Evolutionary conservation across 2,329 filamentous ascomycete species (phyloP).

Genomic region (Hypomyces perniciosus): DNA sequence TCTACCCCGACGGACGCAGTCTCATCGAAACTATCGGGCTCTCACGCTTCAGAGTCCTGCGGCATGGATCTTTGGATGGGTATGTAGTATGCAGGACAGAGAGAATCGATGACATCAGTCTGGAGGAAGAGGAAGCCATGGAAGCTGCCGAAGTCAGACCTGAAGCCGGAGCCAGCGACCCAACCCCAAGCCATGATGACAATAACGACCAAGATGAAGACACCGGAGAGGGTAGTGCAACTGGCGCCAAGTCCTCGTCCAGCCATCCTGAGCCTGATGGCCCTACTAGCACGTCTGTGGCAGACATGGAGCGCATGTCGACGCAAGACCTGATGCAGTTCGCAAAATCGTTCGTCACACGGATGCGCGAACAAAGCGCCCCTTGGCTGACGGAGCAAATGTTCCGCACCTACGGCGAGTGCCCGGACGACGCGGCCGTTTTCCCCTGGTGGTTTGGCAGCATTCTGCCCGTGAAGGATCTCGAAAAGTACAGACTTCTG

Average conservation of each 20-base stretch:
- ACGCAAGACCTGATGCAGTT: conserved; percentile 65
- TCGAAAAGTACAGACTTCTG: conserved; percentile 73
- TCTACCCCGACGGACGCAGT: conserved; percentile 73
- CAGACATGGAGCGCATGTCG: conserved; percentile 45
- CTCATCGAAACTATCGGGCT: conserved; percentile 72
- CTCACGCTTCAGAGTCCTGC: conserved; percentile 67
- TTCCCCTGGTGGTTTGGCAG: conserved; percentile 92
- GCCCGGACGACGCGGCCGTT: conserved; percentile 65
- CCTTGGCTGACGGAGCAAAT: conserved; percentile 71
- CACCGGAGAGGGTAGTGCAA: background rate
- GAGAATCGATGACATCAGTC: conserved; percentile 71
- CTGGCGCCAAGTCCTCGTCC: no score
- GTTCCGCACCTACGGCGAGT: conserved; percentile 68
- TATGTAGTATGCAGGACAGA: conserved; percentile 73
- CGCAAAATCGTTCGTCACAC: conserved; percentile 59
- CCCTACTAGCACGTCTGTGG: background rate
- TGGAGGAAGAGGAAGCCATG: conserved; percentile 71
- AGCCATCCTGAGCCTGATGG: no score
- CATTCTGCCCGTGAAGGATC: conserved; percentile 68
- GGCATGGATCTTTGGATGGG: conserved; percentile 62
- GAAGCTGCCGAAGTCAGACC: conserved; percentile 57
- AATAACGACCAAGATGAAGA: background rate
- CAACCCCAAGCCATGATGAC: no score
- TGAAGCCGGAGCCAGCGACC: background rate
- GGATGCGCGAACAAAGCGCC: conserved; percentile 62